Conservation (phyloP, 163 green algal species). For the Scenedesmus sp. region DNA sequence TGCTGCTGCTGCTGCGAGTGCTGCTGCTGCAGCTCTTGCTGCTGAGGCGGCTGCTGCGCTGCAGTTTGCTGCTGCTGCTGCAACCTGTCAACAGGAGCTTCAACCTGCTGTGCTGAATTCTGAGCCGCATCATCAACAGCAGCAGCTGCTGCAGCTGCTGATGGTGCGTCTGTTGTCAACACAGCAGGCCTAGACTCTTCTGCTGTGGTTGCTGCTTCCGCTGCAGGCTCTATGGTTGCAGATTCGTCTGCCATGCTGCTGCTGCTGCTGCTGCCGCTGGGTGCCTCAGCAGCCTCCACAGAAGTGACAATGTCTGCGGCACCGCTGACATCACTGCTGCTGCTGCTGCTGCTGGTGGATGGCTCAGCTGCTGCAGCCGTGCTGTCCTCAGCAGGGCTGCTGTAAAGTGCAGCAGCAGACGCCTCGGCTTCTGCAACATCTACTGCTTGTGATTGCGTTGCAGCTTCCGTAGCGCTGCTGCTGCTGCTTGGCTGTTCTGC, state of each 20-base stretch:
- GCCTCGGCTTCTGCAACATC: background rate
- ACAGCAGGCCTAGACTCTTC: background rate
- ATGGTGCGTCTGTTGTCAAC: background rate
- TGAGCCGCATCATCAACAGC: background rate
- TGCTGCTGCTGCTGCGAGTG: background rate
- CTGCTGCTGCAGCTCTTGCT: background rate
- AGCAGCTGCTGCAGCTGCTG: background rate
- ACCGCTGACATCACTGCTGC: background rate
- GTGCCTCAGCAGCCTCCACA: background rate
- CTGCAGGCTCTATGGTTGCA: no score
- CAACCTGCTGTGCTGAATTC: background rate
- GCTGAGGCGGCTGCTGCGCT: background rate
- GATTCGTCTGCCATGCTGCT: background rate
- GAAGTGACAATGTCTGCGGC: background rate
- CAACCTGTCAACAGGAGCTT: background rate
- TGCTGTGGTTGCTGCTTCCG: background rate
- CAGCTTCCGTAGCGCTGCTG: background rate
- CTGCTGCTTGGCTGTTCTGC: background rate
- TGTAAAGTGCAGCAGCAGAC: background rate
- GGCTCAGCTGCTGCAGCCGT: background rate
- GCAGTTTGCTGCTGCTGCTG: background rate
- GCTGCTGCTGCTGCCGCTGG: constrained; percentile 4
- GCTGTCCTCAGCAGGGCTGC: background rate
- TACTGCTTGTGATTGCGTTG: background rate
- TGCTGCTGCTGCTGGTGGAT: constrained; percentile 1